Base-by-base conservation (phyloP, 495 filamentous ascomycete species). In the Aspergillus avenaceus region DNA sequence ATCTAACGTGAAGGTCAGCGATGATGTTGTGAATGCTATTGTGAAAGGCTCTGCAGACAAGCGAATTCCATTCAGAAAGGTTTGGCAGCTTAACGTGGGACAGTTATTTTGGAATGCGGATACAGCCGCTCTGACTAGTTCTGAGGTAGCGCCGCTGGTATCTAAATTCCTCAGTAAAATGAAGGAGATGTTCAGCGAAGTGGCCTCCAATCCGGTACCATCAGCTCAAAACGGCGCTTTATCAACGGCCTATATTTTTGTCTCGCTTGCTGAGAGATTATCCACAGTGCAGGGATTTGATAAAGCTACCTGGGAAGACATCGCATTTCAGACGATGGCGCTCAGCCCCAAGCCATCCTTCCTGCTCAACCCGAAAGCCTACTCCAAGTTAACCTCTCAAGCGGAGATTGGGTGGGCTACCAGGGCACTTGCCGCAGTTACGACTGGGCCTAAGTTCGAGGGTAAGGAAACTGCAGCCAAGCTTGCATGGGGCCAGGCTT, bases 1-100 rank as follows among this genome's bases (percentile, higher is more conserved):
- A n/a, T 74, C 82, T 8, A 76, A 72, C 19, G 58, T 76, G 5
- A 76, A 81, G 43, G 50, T 86, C 2, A 83, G 80, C 13, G 85
- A 85, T 54, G 60, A 82, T 13, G 74, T 86, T 12, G 51, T 80
- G 1, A 88, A 91, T 50, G 73, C 82, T 1, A 87, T 95, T 47
- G 70, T 78, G 12, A 96, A 95, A 64, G 93, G 93, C 0, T 70
- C 91, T 5, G 73, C 76, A 6, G 95, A 98, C 48, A 98, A 97
- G 64, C 84, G 87, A 55, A 69, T 85, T 8, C 81, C 84, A 13
- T 78, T 88, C 41, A 83, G 87, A n/a, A 85, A 84, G 45, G 69
- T 87, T 32, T 98, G 93, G 93, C 78, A 86, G 27, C 73, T 90
- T 22, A 80, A 79, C 38, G 67, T 85, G 43, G 90, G 87, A 21